Evolutionary conservation across 108 stramenopile genomes (phyloP).

Genomic region (Cylindrotheca fusiformis): DNA sequence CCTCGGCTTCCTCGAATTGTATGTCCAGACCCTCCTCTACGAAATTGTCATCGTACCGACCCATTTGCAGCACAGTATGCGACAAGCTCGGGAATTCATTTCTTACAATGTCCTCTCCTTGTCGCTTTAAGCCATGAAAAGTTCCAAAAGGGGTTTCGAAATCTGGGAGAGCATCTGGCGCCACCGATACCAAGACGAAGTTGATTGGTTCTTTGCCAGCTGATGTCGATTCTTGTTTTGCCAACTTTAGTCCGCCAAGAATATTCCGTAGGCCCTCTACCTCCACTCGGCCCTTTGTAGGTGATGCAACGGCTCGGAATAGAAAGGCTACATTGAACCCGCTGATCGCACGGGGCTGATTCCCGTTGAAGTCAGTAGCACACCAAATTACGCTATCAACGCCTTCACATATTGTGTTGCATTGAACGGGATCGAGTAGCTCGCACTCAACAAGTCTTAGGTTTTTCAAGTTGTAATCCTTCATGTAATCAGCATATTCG

Average conservation of each 20-base stretch:
- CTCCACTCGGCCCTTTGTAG: conserved; percentile 82
- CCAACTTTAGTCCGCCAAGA: conserved; percentile 43
- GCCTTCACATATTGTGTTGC: conserved; percentile 64
- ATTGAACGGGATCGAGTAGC: conserved; percentile 75
- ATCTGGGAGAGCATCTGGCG: conserved; percentile 60
- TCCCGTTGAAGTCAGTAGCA: conserved; percentile 83
- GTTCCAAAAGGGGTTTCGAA: conserved; percentile 84
- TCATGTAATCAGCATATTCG: conserved; percentile 58
- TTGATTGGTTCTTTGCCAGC: conserved; percentile 39
- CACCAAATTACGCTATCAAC: conserved; percentile 77
- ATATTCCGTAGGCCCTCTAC: conserved; percentile 79
- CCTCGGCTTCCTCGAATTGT: conserved; percentile 21
- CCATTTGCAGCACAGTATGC: conserved; percentile 62
- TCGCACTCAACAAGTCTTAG: conserved; percentile 75
- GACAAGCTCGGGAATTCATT: conserved; percentile 35
- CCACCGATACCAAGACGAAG: conserved; percentile 64
- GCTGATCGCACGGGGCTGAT: conserved; percentile 62
- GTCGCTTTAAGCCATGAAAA: conserved; percentile 71
- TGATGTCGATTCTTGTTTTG: conserved; percentile 21
- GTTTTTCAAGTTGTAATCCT: conserved; percentile 78
- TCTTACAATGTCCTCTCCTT: conserved; percentile 51
- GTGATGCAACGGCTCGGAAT: conserved; percentile 74
- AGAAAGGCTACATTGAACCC: conserved; percentile 75
- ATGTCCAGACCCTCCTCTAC: conserved; percentile 65
- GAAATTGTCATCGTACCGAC: conserved; percentile 74